Percentiles rank a stretch among this genome's conserved stretches.
Conservation (phyloP, 106 monocot genomes). For the Allium cepa region DNA sequence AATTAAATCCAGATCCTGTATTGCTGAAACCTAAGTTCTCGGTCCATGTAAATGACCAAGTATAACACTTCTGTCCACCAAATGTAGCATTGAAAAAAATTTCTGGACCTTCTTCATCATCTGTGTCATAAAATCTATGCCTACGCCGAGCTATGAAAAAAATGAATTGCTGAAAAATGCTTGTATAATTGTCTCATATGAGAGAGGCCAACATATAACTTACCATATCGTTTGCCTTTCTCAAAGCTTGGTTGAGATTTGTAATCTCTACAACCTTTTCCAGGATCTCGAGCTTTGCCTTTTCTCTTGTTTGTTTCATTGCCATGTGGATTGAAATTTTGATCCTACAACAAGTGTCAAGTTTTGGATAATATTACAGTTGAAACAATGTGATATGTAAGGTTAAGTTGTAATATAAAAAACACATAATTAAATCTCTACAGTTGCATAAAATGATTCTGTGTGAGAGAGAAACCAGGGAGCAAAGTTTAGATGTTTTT, state of each 20-base stretch:
- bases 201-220: too few relatives aligned
- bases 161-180: too few relatives aligned
- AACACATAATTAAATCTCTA: not conserved
- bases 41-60: conserved; percentile 67
- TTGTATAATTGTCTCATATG: too few relatives aligned
- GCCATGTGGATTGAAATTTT: conserved; percentile 3
- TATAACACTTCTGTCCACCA: conserved; percentile 52
- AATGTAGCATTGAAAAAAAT: conserved; percentile 31
- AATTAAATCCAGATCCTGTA: conserved; percentile 44
- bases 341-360: conserved; percentile 6
- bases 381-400: too few relatives aligned
- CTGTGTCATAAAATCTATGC: conserved; percentile 23
- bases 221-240: conserved; percentile 3
- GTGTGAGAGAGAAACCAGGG: conserved; percentile 6
- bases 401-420: too few relatives aligned
- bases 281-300: conserved; percentile 3
- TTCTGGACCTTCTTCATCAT: conserved; percentile 16
- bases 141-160: conserved; percentile 32
- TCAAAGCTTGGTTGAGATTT: not conserved
- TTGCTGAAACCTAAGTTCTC: conserved; percentile 17
- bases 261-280: conserved; percentile 7
- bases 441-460: not conserved
- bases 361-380: not conserved
- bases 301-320: conserved; percentile 3
- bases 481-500: conserved; percentile 15